phyloP scores from a whole-genome alignment of 202 grass and related monocot species.

The Zoysia matrella region DNA sequence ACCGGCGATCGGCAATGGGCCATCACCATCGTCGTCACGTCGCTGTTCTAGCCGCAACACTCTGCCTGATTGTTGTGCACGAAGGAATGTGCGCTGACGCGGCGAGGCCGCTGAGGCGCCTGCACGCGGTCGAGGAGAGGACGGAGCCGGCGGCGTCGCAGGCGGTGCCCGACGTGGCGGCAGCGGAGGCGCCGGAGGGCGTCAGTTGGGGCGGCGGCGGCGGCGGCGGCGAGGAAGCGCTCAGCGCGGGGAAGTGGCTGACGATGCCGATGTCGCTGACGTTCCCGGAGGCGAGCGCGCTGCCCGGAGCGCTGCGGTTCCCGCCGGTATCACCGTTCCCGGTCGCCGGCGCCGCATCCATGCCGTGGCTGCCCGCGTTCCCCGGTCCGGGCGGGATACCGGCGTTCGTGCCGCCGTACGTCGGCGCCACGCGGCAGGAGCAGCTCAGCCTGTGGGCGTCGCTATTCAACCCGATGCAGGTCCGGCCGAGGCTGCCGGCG shows the following conservation, averaged over 20 bases:
- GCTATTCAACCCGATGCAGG: conserved; percentile 56
- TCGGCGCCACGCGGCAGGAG: conserved; percentile 53
- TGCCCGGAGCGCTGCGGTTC: conserved; percentile 40
- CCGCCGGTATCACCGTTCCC: conserved; percentile 35
- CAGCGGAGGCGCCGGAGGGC: conserved; percentile 34
- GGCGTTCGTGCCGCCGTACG: conserved; percentile 36
- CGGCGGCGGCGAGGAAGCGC: not conserved
- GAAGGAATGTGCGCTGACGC: not conserved
- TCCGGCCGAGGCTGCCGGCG: conserved; percentile 34
- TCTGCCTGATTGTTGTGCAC: conserved; percentile 14
- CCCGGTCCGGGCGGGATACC: conserved; percentile 26
- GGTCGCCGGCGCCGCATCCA: not conserved
- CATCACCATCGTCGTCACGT: not conserved
- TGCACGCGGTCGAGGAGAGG: not conserved
- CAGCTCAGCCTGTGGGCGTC: not conserved
- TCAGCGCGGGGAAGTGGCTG: conserved; percentile 42
- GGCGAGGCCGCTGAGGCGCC: conserved; percentile 3
- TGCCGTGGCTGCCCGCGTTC: conserved; percentile 30
- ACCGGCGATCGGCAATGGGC: conserved; percentile 3
- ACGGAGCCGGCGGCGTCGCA: not conserved
- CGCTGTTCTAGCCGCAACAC: not conserved
- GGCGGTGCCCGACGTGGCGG: conserved; percentile 31
- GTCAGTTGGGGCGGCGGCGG: not conserved
- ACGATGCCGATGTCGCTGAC: conserved; percentile 30
- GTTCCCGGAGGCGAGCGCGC: conserved; percentile 24